phyloP scores from a whole-genome alignment of 2,329 filamentous ascomycete genomes.

The Diaporthe sp. region DNA sequence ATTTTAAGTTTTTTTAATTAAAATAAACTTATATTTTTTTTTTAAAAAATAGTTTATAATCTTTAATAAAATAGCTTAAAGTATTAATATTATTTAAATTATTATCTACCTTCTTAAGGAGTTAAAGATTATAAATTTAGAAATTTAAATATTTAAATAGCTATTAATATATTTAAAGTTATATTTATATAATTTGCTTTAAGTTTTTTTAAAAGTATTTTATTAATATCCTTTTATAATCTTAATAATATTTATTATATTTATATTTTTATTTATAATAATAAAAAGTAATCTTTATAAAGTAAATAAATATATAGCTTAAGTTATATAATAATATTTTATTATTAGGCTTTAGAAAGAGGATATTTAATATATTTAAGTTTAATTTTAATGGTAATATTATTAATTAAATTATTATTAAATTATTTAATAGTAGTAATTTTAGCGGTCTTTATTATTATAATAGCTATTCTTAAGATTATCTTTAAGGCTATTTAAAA shows the following conservation, averaged over 20 bases:
- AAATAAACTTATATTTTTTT: too few species aligned
- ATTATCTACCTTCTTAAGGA: background rate
- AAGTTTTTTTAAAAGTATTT: background rate
- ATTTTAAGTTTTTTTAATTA: too few species aligned
- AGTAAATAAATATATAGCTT: background rate
- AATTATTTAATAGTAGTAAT: background rate
- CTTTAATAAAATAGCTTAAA: too few species aligned
- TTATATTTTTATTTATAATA: background rate
- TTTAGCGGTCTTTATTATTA: too few species aligned
- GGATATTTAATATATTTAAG: background rate
- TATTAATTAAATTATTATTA: background rate
- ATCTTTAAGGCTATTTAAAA: too few species aligned
- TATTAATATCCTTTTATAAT: background rate
- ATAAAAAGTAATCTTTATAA: background rate
- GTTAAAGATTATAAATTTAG: background rate
- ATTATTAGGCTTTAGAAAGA: background rate
- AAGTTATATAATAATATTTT: background rate
- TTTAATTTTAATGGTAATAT: background rate
- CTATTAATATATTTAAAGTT: background rate
- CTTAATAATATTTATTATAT: background rate
- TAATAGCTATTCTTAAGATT: too few species aligned
- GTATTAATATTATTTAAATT: too few species aligned
- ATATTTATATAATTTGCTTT: background rate
- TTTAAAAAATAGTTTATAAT: too few species aligned
- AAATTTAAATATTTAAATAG: background rate